Conservation (phyloP, 2,329 filamentous ascomycete species). For the Xylariaceae sp. region DNA sequence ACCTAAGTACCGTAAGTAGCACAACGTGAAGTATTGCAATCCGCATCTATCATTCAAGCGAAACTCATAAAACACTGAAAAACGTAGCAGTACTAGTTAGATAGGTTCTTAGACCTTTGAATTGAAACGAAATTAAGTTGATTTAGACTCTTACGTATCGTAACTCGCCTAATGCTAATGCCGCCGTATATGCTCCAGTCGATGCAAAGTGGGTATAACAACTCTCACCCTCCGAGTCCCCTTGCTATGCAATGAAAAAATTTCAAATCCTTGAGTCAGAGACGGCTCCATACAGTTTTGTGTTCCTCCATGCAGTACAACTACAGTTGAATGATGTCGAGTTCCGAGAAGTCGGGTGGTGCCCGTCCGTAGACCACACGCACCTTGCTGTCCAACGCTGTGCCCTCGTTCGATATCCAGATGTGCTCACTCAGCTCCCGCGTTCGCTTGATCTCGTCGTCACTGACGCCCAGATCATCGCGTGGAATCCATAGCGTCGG, state of each 20-base stretch:
- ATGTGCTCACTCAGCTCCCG: conserved; percentile 77
- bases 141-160: neutral
- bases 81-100: no score
- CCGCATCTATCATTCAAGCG: no score
- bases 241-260: conserved; percentile 9
- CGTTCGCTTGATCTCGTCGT: conserved; percentile 86
- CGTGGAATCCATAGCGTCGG: conserved; percentile 94
- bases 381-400: conserved; percentile 81
- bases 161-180: conserved; percentile 15
- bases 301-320: conserved; percentile 9
- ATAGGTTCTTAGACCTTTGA: no score
- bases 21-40: no score
- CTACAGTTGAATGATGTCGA: conserved; percentile 82
- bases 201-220: conserved; percentile 28
- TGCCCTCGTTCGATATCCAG: conserved; percentile 94
- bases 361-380: conserved; percentile 84
- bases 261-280: neutral
- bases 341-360: conserved; percentile 87
- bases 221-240: neutral
- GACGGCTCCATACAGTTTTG: conserved; percentile 28
- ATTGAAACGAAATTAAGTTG: conserved; percentile 1
- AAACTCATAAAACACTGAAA: no score
- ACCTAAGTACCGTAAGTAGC: no score
- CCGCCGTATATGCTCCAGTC: conserved; percentile 19
- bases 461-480: conserved; percentile 87